A percentile compares a stretch with the other conserved stretches of the same genome.
Conservation (phyloP, 306 rosid genomes). For the Corylus heterophylla region DNA sequence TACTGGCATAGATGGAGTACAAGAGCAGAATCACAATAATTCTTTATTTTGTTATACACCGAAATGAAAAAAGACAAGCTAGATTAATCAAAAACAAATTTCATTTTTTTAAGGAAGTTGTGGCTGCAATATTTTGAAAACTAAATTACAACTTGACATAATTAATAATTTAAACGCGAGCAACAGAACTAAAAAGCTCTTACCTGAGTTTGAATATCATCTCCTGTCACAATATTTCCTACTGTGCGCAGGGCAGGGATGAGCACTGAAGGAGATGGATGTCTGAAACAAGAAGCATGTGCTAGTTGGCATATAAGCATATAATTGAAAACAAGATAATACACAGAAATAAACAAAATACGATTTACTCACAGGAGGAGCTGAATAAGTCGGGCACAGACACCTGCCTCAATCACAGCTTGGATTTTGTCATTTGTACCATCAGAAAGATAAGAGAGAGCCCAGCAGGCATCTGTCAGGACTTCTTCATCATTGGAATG, state of each 20-base stretch:
- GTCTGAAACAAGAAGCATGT: constrained; percentile 46
- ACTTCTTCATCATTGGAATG: constrained; percentile 93
- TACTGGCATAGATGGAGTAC: not conserved
- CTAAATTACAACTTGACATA: not conserved
- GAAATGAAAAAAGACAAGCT: too few relatives aligned
- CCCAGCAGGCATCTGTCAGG: constrained; percentile 93
- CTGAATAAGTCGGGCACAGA: constrained; percentile 69
- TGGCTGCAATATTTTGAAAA: not conserved
- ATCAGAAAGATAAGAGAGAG: constrained; percentile 85
- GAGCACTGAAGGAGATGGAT: constrained; percentile 84
- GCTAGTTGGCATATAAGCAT: not conserved
- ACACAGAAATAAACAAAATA: not conserved
- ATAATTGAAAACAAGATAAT: constrained; percentile 8
- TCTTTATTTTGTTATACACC: not conserved
- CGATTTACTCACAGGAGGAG: constrained; percentile 70
- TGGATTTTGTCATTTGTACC: constrained; percentile 94
- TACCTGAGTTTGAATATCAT: constrained; percentile 89
- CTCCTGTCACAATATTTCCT: constrained; percentile 94
- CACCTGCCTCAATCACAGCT: constrained; percentile 92
- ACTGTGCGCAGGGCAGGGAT: constrained; percentile 95
- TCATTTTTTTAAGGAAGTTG: not conserved
- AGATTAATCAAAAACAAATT: not conserved
- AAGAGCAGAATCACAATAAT: not conserved
- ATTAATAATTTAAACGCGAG: not conserved
- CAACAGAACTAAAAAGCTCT: constrained; percentile 3